A percentile compares a stretch with the other conserved stretches of the same genome.
Conservation (phyloP, 2,329 filamentous ascomycete genomes). For the Achaetomium macrosporum region DNA sequence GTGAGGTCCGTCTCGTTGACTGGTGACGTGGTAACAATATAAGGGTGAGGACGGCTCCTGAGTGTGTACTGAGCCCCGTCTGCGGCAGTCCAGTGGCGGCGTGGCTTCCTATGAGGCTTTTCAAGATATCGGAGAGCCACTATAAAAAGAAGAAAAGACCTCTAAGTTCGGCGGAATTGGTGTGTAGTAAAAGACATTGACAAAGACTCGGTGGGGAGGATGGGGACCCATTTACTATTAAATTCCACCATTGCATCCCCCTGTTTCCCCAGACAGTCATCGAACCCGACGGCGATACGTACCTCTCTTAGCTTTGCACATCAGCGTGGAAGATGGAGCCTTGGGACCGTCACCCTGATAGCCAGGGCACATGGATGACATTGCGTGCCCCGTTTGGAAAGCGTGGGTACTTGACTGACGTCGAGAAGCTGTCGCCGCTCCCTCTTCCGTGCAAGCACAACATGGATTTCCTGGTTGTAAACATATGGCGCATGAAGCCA, state of each 20-base stretch:
- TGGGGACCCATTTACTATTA: conserved; percentile 7
- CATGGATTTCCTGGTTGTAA: not conserved
- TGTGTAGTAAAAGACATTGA: not conserved
- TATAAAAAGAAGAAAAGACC: not conserved
- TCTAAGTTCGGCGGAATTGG: not conserved
- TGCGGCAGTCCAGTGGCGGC: not conserved
- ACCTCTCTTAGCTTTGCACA: conserved; percentile 4
- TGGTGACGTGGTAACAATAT: not conserved
- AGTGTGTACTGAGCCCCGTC: not conserved
- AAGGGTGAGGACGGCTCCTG: conserved; percentile 1
- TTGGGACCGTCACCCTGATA: conserved; percentile 1
- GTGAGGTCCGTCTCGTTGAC: not conserved
- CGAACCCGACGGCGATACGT: conserved; percentile 4
- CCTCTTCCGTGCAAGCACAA: not conserved
- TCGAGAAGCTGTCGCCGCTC: not conserved
- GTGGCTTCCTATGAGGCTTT: not conserved
- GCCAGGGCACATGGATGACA: conserved; percentile 6
- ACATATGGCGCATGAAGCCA: conserved; percentile 6
- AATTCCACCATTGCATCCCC: conserved; percentile 9
- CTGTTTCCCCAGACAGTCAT: conserved; percentile 14
- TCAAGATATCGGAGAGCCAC: not conserved
- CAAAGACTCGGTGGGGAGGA: conserved; percentile 5
- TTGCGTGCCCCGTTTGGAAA: conserved; percentile 11
- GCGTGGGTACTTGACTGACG: conserved; percentile 8
- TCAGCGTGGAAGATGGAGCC: not conserved